phyloP scores from a whole-genome alignment of 2,329 filamentous ascomycete genomes.

The Cercospora janseana region DNA sequence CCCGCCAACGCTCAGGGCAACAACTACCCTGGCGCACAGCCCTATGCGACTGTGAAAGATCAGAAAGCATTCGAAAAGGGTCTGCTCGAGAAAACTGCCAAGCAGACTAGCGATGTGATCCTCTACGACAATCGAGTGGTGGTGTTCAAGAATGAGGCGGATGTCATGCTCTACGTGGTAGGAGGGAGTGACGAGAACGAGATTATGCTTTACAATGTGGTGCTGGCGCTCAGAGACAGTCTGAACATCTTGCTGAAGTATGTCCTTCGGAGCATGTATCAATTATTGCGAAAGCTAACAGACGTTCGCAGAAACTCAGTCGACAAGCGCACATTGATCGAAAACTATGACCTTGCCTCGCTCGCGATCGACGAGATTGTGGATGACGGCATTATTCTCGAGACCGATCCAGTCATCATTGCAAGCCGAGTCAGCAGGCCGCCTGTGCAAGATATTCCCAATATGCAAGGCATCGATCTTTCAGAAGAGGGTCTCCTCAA shows the following conservation, averaged over 20 bases:
- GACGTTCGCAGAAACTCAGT: conserved; percentile 71
- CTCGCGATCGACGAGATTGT: conserved; percentile 94
- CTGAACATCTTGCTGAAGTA: conserved; percentile 91
- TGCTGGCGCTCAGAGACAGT: conserved; percentile 85
- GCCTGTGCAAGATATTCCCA: conserved; percentile 80
- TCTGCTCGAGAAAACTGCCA: conserved; percentile 89
- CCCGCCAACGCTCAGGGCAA: conserved; percentile 52
- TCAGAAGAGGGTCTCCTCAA: conserved; percentile 95
- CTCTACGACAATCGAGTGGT: conserved; percentile 96
- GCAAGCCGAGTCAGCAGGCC: conserved; percentile 89
- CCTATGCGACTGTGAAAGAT: conserved; percentile 85
- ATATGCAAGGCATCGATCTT: conserved; percentile 89
- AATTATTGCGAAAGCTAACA: background rate
- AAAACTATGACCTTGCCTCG: conserved; percentile 96
- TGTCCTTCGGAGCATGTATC: conserved; percentile 30
- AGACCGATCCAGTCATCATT: conserved; percentile 94
- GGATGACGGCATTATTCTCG: conserved; percentile 92
- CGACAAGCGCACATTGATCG: conserved; percentile 95
- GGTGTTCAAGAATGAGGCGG: conserved; percentile 96
- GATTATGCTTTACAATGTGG: conserved; percentile 87
- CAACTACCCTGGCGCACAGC: conserved; percentile 65
- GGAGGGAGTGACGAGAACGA: conserved; percentile 93
- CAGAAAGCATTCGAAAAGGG: conserved; percentile 98
- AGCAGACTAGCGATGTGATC: conserved; percentile 93
- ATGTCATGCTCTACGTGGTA: conserved; percentile 94